Base-by-base conservation (phyloP, 345 rosid species). In the Arabis alpina region DNA sequence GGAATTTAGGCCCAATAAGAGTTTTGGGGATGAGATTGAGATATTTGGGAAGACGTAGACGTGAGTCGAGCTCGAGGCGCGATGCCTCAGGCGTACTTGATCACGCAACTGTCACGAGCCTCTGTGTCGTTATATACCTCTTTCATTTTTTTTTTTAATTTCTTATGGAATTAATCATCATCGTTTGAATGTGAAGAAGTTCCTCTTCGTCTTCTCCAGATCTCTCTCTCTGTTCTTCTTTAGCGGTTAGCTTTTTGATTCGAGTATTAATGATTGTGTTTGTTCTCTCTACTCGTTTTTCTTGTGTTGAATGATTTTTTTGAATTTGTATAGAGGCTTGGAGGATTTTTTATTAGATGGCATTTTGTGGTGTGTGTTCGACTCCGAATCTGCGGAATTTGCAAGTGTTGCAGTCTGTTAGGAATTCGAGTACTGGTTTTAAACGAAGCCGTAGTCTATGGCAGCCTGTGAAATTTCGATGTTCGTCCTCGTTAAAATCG, bases 51-150 rank as follows among this genome's bases (percentile, higher is more conserved):
- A 47, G 85, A 76, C 80, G 81, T 42, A 6, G 89, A 75, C 92
- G 76, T 51, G 92, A 71, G 96, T 50, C 79, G 28, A 80, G 53
- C 90, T 70, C 81, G 81, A 80, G 96, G 86, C 80, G 68, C 66
- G 65, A 63, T 72, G 73, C 65, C 55, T 49, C 67, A 14, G 54
- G 71, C 92, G 77, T 77, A 72, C 77, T 53, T 75, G 24, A 66
- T 84, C 92, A 88, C 96, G 97, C 96, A 83, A 79, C 71, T 61
- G 49, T 78, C 92, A 81, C 96, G 75, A 76, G 80, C 83, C 61
- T 41, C 69, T 41, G 16, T 75, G 79, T 74, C 79, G 24, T 68
- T 81, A 47, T 77, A 73, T 66, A 52, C 55, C 19, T 51, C 59
- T 73, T 55, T 64, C 27, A 2, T 24, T 51, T 15, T 10, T 15